Percentiles rank a stretch among this genome's conserved stretches.
Conservation (phyloP, 441 rosid species). For the Euphorbia celastroides region DNA sequence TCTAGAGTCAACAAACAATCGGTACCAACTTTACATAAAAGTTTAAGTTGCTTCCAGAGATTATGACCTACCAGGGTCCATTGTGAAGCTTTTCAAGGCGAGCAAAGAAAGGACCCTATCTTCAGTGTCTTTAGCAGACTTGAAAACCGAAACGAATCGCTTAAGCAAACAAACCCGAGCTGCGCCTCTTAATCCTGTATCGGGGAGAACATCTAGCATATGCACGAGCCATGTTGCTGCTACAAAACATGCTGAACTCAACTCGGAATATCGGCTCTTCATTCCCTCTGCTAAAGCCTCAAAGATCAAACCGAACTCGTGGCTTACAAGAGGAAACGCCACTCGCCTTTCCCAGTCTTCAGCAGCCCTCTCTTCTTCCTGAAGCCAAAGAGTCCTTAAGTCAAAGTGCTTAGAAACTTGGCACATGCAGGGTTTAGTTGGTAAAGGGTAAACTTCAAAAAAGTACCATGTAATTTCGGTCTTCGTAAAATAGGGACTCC, state of each 20-base stretch:
- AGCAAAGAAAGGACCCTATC: slow-evolving; percentile 57
- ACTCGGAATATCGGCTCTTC: slow-evolving; percentile 38
- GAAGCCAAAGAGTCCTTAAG: slow-evolving; percentile 8
- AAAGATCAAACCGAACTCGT: slow-evolving; percentile 62
- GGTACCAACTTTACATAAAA: too few relatives aligned
- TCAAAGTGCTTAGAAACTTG: neutral
- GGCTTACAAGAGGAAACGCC: slow-evolving; percentile 54
- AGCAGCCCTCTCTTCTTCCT: slow-evolving; percentile 63
- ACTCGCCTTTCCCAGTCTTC: slow-evolving; percentile 62
- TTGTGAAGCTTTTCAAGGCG: slow-evolving; percentile 59
- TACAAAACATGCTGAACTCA: slow-evolving; percentile 44
- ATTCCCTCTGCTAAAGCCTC: slow-evolving; percentile 71
- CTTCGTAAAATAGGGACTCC: too few relatives aligned
- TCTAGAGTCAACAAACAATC: too few relatives aligned
- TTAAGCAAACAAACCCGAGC: slow-evolving; percentile 69
- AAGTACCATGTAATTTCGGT: too few relatives aligned
- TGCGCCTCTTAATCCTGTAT: slow-evolving; percentile 61
- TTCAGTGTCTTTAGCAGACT: slow-evolving; percentile 48
- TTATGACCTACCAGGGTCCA: slow-evolving; percentile 46
- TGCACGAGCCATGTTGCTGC: slow-evolving; percentile 63
- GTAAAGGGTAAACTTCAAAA: too few relatives aligned
- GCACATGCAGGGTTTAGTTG: slow-evolving; percentile 1
- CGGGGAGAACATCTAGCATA: slow-evolving; percentile 56
- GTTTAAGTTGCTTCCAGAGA: neutral
- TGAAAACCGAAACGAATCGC: slow-evolving; percentile 41